Evolutionary conservation across 768 basidiomycete species (phyloP).

Genomic region (Tulasnella sp.): DNA sequence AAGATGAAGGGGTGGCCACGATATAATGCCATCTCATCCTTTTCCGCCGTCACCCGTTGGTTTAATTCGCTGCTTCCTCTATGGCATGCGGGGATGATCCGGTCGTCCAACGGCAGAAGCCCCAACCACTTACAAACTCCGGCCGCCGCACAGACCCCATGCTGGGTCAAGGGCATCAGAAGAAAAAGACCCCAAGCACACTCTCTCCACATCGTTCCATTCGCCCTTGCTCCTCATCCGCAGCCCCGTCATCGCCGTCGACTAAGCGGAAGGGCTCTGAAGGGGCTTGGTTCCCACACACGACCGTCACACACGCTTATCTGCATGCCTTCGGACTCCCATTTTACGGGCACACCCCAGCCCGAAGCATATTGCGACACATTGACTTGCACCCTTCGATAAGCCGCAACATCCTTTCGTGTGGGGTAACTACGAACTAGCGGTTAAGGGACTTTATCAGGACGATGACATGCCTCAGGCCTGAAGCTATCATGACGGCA

Average conservation of each 20-base stretch:
- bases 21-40: not conserved
- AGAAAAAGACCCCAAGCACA: not conserved
- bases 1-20: not conserved
- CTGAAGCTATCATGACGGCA: not conserved
- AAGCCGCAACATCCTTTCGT: constrained; percentile 6
- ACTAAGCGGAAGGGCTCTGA: not conserved
- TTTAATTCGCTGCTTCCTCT: not conserved
- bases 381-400: not conserved
- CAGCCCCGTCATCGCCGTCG: not conserved
- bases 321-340: constrained; percentile 6
- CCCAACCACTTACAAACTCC: not conserved
- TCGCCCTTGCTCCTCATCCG: not conserved
- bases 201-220: not conserved
- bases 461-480: not conserved
- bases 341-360: not conserved
- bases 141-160: not conserved
- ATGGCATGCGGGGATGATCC: not conserved
- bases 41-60: not conserved
- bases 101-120: not conserved
- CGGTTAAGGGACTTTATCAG: not conserved
- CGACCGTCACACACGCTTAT: not conserved
- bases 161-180: not conserved
- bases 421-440: not conserved
- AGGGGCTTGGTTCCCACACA: not conserved
- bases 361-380: not conserved